Conservation (phyloP, 345 rosid species). For the Corymbia maculata region DNA sequence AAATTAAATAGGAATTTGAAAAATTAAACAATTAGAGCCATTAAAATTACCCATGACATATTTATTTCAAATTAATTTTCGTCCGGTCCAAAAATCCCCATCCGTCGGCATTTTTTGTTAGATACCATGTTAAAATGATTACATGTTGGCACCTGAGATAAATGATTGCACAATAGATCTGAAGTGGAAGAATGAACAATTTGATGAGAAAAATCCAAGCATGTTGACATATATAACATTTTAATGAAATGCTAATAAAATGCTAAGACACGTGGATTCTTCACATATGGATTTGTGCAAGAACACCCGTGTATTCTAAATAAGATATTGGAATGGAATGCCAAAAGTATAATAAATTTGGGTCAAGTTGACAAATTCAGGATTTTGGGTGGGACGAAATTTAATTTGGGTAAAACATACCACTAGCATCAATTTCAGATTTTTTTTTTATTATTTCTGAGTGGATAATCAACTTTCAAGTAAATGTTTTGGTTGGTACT, state of each 20-base stretch:
- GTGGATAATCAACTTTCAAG: not conserved
- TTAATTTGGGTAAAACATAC: not conserved
- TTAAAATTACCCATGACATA: accelerated
- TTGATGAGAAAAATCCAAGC: too few species aligned
- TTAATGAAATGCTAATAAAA: not conserved
- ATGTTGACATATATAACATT: not conserved
- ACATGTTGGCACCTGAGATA: accelerated
- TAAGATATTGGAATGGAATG: not conserved
- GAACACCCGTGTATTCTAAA: not conserved
- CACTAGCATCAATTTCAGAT: not conserved
- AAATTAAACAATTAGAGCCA: not conserved
- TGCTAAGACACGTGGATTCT: not conserved
- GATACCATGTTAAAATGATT: not conserved
- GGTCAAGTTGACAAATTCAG: accelerated
- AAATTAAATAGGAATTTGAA: not conserved
- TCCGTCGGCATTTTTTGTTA: not conserved
- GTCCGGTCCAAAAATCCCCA: not conserved
- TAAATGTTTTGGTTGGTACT: accelerated
- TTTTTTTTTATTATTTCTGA: not conserved
- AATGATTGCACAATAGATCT: not conserved
- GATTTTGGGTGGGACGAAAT: not conserved
- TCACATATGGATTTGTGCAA: not conserved
- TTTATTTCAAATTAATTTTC: not conserved
- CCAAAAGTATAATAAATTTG: not conserved
- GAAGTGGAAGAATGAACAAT: not conserved